Evolutionary conservation across 1,139 yeast genomes (phyloP).

Genomic region (Nakaseomyces bracarensis): DNA sequence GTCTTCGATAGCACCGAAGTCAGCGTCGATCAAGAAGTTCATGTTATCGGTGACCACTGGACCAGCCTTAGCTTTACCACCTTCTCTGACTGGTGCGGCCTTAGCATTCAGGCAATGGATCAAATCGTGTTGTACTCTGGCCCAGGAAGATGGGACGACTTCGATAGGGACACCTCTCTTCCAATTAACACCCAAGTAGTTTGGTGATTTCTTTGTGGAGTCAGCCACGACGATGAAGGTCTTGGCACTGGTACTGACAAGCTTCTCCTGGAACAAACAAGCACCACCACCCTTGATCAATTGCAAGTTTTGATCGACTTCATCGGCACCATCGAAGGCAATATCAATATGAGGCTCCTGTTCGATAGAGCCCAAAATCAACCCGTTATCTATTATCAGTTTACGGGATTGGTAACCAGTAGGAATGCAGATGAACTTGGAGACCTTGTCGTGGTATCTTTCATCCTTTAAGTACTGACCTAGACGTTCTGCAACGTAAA

Average conservation of each 20-base stretch:
- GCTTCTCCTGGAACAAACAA: conserved; percentile 90
- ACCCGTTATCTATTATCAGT: conserved; percentile 73
- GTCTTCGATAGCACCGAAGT: conserved; percentile 69
- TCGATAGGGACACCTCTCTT: conserved; percentile 90
- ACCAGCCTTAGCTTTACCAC: conserved; percentile 91
- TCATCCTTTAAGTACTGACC: conserved; percentile 38
- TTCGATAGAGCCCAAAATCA: conserved; percentile 72
- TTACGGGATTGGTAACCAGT: conserved; percentile 95
- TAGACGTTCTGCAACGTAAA: conserved; percentile 89
- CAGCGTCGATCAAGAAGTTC: conserved; percentile 87
- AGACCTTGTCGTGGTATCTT: conserved; percentile 38
- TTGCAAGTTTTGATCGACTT: conserved; percentile 71
- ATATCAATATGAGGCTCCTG: conserved; percentile 74
- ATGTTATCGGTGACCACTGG: conserved; percentile 97
- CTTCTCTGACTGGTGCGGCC: conserved; percentile 64
- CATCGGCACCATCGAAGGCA: conserved; percentile 99
- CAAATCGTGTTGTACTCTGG: conserved; percentile 62
- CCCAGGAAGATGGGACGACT: conserved; percentile 83
- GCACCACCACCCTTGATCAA: conserved; percentile 99
- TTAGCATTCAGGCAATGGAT: conserved; percentile 42
- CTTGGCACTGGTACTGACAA: conserved; percentile 75
- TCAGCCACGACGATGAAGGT: conserved; percentile 88
- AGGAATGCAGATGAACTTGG: conserved; percentile 69
- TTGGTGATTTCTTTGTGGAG: conserved; percentile 66
- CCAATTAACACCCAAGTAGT: conserved; percentile 71